phyloP scores from a whole-genome alignment of 202 grass and related monocot genomes.

The Setaria italica region DNA sequence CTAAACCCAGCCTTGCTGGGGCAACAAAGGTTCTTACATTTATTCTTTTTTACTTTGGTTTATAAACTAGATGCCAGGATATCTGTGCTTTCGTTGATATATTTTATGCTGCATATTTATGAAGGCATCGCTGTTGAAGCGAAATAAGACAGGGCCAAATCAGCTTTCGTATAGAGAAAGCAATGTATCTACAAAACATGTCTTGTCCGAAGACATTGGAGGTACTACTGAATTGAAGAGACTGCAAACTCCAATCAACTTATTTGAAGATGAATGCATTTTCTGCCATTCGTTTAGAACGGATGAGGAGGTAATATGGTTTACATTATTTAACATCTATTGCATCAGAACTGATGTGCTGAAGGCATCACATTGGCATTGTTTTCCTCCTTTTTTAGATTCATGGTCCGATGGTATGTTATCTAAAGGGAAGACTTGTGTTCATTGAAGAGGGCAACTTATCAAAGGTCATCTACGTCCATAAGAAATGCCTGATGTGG shows the following conservation, averaged over 20 bases:
- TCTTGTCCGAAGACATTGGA: not conserved
- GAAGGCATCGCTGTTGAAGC: not conserved
- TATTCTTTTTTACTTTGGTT: not conserved
- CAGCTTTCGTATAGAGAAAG: not conserved
- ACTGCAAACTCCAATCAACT: slow-evolving; percentile 47
- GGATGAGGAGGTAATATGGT: slow-evolving; percentile 44
- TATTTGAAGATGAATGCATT: slow-evolving; percentile 75
- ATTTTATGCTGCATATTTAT: slow-evolving; percentile 25
- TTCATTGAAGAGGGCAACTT: slow-evolving; percentile 23
- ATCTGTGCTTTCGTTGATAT: not conserved
- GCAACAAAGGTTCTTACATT: not conserved
- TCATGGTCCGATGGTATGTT: slow-evolving; percentile 59
- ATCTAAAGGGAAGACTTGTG: slow-evolving; percentile 50
- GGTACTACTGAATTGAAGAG: slow-evolving; percentile 29
- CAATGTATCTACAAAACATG: slow-evolving; percentile 5
- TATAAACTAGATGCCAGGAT: not conserved
- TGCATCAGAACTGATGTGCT: slow-evolving; percentile 1
- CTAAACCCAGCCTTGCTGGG: not conserved
- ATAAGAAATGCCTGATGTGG: slow-evolving; percentile 64
- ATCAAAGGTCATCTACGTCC: slow-evolving; percentile 55
- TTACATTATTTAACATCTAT: slow-evolving; percentile 13
- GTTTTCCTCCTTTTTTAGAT: slow-evolving; percentile 40
- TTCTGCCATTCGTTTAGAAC: slow-evolving; percentile 89
- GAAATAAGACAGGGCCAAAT: not conserved
- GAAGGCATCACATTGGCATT: slow-evolving; percentile 12